These are phyloP conservation scores for Beauveria medogensis DNA, from an alignment of 2,329 filamentous ascomycete genomes.

Conservation along the genomic window DNA sequence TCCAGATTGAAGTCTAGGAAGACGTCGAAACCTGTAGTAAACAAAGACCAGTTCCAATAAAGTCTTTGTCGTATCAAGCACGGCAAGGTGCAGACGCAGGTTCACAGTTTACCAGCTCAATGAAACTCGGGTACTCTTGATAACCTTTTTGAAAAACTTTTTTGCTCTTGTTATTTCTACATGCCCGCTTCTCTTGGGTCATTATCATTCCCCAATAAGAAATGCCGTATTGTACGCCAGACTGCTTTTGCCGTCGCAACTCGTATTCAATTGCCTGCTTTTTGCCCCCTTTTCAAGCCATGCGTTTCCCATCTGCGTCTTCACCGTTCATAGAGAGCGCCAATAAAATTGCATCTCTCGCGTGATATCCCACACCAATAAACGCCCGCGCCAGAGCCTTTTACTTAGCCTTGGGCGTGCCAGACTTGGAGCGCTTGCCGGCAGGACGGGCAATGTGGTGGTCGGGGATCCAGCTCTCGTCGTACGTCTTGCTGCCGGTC, in stretches of 20 bases:
- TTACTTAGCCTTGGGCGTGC: constrained; percentile 32
- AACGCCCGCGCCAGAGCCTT: not conserved
- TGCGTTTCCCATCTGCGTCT: not conserved
- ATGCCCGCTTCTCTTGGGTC: not conserved
- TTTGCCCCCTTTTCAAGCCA: no score
- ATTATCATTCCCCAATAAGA: not conserved
- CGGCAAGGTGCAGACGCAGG: no score
- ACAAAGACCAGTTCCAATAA: no score
- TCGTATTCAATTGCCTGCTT: not conserved
- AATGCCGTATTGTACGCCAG: not conserved
- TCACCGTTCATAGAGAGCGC: not conserved
- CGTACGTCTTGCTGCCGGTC: constrained; percentile 65
- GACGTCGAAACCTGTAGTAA: no score
- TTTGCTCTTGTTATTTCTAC: not conserved
- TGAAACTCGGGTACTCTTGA: not conserved
- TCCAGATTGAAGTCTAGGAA: no score
- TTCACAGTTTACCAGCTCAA: not conserved
- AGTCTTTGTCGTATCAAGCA: not conserved
- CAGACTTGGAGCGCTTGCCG: constrained; percentile 52
- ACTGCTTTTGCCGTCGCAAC: not conserved
- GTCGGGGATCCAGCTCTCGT: constrained; percentile 88
- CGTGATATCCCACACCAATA: no score
- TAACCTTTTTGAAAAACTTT: not conserved
- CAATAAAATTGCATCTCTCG: not conserved
- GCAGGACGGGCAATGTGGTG: constrained; percentile 83